Base-by-base conservation (phyloP, 192 early-diverging fungal species). In the Coemansia sp. region DNA sequence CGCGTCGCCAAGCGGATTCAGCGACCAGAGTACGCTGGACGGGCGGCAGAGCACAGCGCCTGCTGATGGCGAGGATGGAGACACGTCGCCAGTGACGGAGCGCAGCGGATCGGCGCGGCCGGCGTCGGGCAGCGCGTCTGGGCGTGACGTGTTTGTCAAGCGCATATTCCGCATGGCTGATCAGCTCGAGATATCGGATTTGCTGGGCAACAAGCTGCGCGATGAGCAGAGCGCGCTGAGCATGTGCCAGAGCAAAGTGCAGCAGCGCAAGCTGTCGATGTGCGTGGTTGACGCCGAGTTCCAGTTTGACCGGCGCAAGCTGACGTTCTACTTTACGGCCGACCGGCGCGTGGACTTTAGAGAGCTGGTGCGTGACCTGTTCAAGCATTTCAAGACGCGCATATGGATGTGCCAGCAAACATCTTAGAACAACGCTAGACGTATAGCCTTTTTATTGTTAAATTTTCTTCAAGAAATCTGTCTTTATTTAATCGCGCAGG, bases 301-400 rank as follows among this genome's bases (percentile, higher is more conserved):
- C 60, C 97, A 98, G 77, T 98, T 95, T 87, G 95, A 98, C 74
- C 85, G 96, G 16, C 87, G 92, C 61, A 98, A 98, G 84, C 81
- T 98, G 45, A 97, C 95, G 1, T 98, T 97, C 49, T 95, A 95
- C 71, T 98, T 95, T 81, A 86, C 91, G 5, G 93, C 94, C 10
- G 93, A 94, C 42, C 86, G 90, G 64, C 87, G 96, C 30, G 91
- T 98, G 53, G 95, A 98, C 73, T 98, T 98, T 75, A 86, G 94
- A 49, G 95, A 97, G 73, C 83, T 98, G 59, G 94, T 97, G 56
- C 84, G 94, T 40, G 94, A 96, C 42, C 83, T 97, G 54, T 98
- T 97, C 77, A 97, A 96, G 72, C 88, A 94, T 44, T 97, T 95
- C 78, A 98, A 98, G 74, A 95, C 96, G 18, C 89, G 96, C 40